Conservation (phyloP, 768 basidiomycete genomes). For the Leccinellum luteum region DNA sequence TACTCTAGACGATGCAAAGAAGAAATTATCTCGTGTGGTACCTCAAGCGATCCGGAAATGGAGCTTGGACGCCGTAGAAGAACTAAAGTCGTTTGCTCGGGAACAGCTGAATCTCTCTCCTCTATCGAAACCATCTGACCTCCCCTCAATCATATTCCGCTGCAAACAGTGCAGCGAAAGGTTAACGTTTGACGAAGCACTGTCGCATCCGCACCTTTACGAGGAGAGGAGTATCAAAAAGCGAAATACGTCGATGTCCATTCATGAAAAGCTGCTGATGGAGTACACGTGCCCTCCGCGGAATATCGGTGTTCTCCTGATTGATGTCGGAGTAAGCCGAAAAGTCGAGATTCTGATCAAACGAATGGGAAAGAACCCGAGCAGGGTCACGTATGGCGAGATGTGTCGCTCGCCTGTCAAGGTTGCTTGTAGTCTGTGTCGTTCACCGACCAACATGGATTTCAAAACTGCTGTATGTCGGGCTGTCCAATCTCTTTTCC, state of each 20-base stretch:
- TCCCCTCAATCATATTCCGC: slow-evolving; percentile 8
- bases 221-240: neutral
- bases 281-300: neutral
- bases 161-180: slow-evolving; percentile 4
- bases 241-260: neutral
- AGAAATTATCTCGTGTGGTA: no score
- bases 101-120: neutral
- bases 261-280: neutral
- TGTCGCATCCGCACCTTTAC: slow-evolving; percentile 10
- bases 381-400: neutral
- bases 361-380: slow-evolving; percentile 7
- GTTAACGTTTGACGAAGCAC: slow-evolving; percentile 1
- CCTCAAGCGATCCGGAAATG: no score
- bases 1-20: no score
- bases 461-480: no score
- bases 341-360: slow-evolving; percentile 11
- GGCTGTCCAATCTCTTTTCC: neutral
- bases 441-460: neutral
- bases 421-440: slow-evolving; percentile 9
- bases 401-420: slow-evolving; percentile 5
- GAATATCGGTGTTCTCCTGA: neutral
- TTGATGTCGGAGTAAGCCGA: slow-evolving; percentile 3
- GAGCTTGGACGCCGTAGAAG: no score
- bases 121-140: slow-evolving; percentile 4
- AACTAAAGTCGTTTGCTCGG: slow-evolving; percentile 7